phyloP scores from a whole-genome alignment of 805 yeast genomes.

The Maudiozyma barnettii region DNA sequence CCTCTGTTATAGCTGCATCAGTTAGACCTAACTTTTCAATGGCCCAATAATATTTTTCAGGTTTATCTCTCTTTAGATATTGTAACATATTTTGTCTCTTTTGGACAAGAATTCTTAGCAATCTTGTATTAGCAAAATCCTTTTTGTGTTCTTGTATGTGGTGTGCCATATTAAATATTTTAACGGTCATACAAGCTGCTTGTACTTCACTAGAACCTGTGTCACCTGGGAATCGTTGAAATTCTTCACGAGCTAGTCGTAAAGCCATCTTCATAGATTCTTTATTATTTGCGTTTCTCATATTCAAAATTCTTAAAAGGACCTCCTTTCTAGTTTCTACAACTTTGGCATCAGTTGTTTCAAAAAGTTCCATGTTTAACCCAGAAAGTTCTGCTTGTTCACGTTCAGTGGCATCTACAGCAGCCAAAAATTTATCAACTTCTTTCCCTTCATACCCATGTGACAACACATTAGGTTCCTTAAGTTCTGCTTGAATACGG shows the following conservation, averaged over 20 bases:
- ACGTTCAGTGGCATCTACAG: constrained; percentile 32
- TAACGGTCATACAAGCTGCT: constrained; percentile 81
- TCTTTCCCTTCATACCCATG: constrained; percentile 51
- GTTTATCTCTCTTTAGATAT: constrained; percentile 72
- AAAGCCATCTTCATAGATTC: constrained; percentile 53
- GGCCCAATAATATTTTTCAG: constrained; percentile 77
- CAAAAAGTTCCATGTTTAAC: constrained; percentile 16
- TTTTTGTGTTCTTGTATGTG: constrained; percentile 64
- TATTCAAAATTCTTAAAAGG: constrained; percentile 57
- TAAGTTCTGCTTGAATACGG: constrained; percentile 56
- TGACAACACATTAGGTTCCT: constrained; percentile 56
- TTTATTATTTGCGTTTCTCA: constrained; percentile 56
- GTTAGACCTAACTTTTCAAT: constrained; percentile 80
- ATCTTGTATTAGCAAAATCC: constrained; percentile 61
- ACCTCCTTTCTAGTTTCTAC: constrained; percentile 58
- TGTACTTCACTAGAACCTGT: constrained; percentile 94
- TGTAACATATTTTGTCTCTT: constrained; percentile 75
- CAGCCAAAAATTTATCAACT: constrained; percentile 65
- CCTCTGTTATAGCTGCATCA: constrained; percentile 67
- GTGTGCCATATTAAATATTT: constrained; percentile 65
- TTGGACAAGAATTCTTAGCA: constrained; percentile 76
- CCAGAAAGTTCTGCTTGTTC: constrained; percentile 20
- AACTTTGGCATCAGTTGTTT: constrained; percentile 25
- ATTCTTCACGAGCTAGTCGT: constrained; percentile 64
- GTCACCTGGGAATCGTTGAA: constrained; percentile 77